phyloP scores from a whole-genome alignment of 2,329 filamentous ascomycete genomes.

The Xylaria sp. region DNA sequence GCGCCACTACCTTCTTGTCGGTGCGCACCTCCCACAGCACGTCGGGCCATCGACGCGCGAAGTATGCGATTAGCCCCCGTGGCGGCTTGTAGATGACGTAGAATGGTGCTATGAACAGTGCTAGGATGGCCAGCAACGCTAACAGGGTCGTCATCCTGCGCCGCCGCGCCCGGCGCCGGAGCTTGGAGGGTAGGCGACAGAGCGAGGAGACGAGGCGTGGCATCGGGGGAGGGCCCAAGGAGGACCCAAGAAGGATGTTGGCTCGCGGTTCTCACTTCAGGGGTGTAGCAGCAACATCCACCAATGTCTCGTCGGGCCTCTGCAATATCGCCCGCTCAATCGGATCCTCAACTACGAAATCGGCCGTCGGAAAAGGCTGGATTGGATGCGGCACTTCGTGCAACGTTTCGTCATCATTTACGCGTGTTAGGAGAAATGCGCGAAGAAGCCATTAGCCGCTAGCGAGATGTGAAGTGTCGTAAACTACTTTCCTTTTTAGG shows the following conservation, averaged over 20 bases:
- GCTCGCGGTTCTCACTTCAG: conserved; percentile 7
- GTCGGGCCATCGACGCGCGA: conserved; percentile 78
- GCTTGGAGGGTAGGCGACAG: conserved; percentile 66
- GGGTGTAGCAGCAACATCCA: conserved; percentile 33
- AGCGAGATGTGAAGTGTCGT: background rate
- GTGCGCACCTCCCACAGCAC: conserved; percentile 78
- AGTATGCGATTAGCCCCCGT: conserved; percentile 73
- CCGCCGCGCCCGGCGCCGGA: conserved; percentile 67
- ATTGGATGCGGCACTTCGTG: conserved; percentile 10
- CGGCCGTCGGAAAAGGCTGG: conserved; percentile 15
- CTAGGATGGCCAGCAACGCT: conserved; percentile 54
- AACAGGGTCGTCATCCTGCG: conserved; percentile 68
- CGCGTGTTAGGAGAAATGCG: background rate
- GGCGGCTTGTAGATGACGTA: conserved; percentile 88
- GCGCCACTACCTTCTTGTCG: conserved; percentile 73
- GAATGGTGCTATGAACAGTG: conserved; percentile 56
- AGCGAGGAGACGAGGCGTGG: conserved; percentile 54
- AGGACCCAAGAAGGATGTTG: background rate
- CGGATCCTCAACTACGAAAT: conserved; percentile 4
- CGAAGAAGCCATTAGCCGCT: conserved; percentile 2
- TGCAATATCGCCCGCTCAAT: conserved; percentile 20
- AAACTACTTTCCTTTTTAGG: conserved; percentile 9
- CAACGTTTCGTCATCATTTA: conserved; percentile 31
- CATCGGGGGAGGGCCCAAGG: conserved; percentile 41
- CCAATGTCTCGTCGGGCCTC: background rate